A percentile compares a stretch with the other conserved stretches of the same genome.
Evolutionary conservation across 2,329 filamentous ascomycete species (phyloP).

Genomic region (Xylaria sp.): DNA sequence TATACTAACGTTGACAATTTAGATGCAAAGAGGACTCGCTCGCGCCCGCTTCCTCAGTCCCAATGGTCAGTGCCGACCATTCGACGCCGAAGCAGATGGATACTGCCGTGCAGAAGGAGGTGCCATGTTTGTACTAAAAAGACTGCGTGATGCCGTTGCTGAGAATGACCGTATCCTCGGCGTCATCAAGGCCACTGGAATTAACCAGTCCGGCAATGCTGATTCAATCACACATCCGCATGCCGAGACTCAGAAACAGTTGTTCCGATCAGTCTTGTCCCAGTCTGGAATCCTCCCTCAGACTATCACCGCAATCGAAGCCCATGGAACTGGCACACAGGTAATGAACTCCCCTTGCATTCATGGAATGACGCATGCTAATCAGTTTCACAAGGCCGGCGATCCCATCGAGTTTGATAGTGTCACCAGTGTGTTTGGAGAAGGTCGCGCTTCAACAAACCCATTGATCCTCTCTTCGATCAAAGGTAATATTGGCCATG

Average conservation of each 20-base stretch:
- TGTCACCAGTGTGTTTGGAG: slow-evolving; percentile 31
- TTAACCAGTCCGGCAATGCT: slow-evolving; percentile 20
- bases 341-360: slow-evolving; percentile 22
- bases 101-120: slow-evolving; percentile 18
- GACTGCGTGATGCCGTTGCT: neutral
- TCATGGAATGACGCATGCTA: neutral
- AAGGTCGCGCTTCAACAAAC: slow-evolving; percentile 39
- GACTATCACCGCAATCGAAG: slow-evolving; percentile 58
- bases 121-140: slow-evolving; percentile 15
- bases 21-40: slow-evolving; percentile 22
- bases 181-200: slow-evolving; percentile 13
- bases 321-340: slow-evolving; percentile 63
- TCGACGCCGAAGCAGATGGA: slow-evolving; percentile 15
- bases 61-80: slow-evolving; percentile 14
- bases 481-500: slow-evolving; percentile 27
- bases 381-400: slow-evolving; percentile 37
- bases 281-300: slow-evolving; percentile 49
- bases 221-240: slow-evolving; percentile 26
- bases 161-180: slow-evolving; percentile 19
- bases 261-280: slow-evolving; percentile 50
- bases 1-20: neutral
- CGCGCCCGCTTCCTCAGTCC: slow-evolving; percentile 17
- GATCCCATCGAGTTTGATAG: slow-evolving; percentile 53
- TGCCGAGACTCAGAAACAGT: slow-evolving; percentile 13
- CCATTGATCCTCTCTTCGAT: slow-evolving; percentile 32